These are phyloP conservation scores for Arachnopeziza araneosa DNA, from an alignment of 2,329 filamentous ascomycete genomes.

Conservation along the genomic window DNA sequence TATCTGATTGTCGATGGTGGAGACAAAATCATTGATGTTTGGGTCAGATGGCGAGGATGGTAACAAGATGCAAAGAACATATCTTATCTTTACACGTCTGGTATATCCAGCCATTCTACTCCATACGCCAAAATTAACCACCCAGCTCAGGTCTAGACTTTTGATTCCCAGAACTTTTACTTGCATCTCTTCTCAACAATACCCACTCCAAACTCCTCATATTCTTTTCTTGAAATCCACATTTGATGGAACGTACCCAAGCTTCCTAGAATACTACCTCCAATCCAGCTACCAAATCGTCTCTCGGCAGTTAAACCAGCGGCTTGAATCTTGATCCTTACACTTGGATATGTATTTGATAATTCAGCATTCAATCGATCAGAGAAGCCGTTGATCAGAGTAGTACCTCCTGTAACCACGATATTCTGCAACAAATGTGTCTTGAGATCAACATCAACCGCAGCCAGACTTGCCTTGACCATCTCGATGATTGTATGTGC, in stretches of 20 bases:
- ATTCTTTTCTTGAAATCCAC: slow-evolving; percentile 98
- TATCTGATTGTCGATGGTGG: slow-evolving; percentile 70
- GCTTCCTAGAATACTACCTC: slow-evolving; percentile 90
- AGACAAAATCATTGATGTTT: slow-evolving; percentile 67
- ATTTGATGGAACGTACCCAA: slow-evolving; percentile 98
- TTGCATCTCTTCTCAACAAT: slow-evolving; percentile 98
- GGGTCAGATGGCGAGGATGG: slow-evolving; percentile 67
- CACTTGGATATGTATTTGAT: slow-evolving; percentile 72
- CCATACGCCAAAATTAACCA: slow-evolving; percentile 11
- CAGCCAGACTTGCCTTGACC: slow-evolving; percentile 69
- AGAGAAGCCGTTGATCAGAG: slow-evolving; percentile 83
- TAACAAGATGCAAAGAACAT: slow-evolving; percentile 31
- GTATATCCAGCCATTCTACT: slow-evolving; percentile 6
- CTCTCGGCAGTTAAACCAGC: slow-evolving; percentile 82
- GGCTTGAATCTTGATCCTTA: slow-evolving; percentile 82
- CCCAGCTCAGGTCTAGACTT: background rate
- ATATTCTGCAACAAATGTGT: slow-evolving; percentile 81
- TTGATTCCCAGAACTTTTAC: slow-evolving; percentile 35
- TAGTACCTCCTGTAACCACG: slow-evolving; percentile 85
- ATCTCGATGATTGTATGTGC: slow-evolving; percentile 79
- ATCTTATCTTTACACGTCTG: background rate
- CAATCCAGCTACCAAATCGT: slow-evolving; percentile 91
- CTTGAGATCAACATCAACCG: slow-evolving; percentile 84
- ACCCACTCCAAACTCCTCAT: slow-evolving; percentile 84
- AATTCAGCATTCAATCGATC: slow-evolving; percentile 86